phyloP scores from a whole-genome alignment of 495 filamentous ascomycete genomes.

The Xylaria nigripes region DNA sequence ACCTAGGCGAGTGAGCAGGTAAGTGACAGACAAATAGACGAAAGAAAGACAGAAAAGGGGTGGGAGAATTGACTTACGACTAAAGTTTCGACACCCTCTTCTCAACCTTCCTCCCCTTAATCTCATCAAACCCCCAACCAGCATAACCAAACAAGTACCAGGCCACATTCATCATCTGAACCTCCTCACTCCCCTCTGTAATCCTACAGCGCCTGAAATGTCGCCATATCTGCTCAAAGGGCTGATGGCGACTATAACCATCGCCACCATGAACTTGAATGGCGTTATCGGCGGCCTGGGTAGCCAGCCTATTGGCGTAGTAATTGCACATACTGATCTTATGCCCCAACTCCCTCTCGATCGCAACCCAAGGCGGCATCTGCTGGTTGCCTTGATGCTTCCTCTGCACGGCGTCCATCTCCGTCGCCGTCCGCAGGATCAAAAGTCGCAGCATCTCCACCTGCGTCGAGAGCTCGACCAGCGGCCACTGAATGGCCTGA shows the following conservation, averaged over 20 bases:
- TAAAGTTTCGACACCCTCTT: background rate
- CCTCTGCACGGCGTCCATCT: slow-evolving; percentile 49
- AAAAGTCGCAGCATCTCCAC: slow-evolving; percentile 52
- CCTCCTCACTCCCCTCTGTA: slow-evolving; percentile 44
- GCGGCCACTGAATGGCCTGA: slow-evolving; percentile 53
- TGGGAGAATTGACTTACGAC: background rate
- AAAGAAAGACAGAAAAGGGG: background rate
- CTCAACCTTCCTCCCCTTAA: background rate
- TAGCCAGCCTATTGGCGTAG: slow-evolving; percentile 51
- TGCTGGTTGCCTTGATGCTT: background rate
- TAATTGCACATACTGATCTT: slow-evolving; percentile 58
- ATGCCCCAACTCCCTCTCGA: slow-evolving; percentile 46
- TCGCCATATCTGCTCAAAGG: slow-evolving; percentile 47
- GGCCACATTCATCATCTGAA: slow-evolving; percentile 42
- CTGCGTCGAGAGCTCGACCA: slow-evolving; percentile 53
- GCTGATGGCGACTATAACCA: slow-evolving; percentile 40
- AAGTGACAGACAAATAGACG: background rate
- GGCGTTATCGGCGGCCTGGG: slow-evolving; percentile 50
- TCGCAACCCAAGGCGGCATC: slow-evolving; percentile 26
- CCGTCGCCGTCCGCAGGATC: slow-evolving; percentile 49
- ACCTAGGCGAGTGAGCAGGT: too few species aligned
- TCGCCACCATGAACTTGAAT: slow-evolving; percentile 53
- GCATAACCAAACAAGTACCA: slow-evolving; percentile 38
- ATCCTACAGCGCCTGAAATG: slow-evolving; percentile 44
- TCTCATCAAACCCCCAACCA: background rate